phyloP scores from a whole-genome alignment of 2,329 filamentous ascomycete genomes.

The Thielaviopsis populi region DNA sequence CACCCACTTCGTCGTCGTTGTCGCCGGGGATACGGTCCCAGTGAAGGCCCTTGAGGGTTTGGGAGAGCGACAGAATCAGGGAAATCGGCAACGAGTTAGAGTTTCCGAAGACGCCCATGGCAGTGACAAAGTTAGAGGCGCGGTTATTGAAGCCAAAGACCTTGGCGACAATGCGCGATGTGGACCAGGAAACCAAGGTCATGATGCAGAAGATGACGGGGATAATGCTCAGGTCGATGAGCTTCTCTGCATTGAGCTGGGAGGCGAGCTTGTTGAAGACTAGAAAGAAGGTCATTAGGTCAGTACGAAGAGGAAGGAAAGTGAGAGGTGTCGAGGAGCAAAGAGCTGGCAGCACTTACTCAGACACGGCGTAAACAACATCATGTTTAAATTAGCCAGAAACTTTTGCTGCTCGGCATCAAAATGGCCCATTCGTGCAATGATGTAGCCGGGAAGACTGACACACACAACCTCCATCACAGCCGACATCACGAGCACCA shows the following conservation, averaged over 20 bases:
- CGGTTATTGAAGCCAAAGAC: slow-evolving; percentile 70
- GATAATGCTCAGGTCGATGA: slow-evolving; percentile 81
- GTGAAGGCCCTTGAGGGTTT: slow-evolving; percentile 80
- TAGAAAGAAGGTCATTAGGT: background rate
- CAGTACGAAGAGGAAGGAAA: too few species aligned
- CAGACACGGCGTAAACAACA: slow-evolving; percentile 90
- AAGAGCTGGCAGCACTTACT: slow-evolving; percentile 41
- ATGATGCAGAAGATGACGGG: slow-evolving; percentile 87
- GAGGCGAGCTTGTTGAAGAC: slow-evolving; percentile 96
- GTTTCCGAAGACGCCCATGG: slow-evolving; percentile 96
- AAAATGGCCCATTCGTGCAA: slow-evolving; percentile 81
- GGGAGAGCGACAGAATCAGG: slow-evolving; percentile 80
- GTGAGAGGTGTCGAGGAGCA: background rate
- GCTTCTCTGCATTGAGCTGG: slow-evolving; percentile 80
- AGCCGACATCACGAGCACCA: slow-evolving; percentile 81
- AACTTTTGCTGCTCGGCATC: slow-evolving; percentile 95
- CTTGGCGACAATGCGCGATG: slow-evolving; percentile 55
- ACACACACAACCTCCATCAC: slow-evolving; percentile 93
- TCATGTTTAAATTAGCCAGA: slow-evolving; percentile 87
- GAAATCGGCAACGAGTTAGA: slow-evolving; percentile 97
- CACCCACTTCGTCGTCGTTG: slow-evolving; percentile 87
- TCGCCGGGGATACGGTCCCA: slow-evolving; percentile 87
- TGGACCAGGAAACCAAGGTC: slow-evolving; percentile 70
- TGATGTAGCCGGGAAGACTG: slow-evolving; percentile 82
- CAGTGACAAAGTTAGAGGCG: slow-evolving; percentile 84